A percentile compares a stretch with the other conserved stretches of the same genome.
phyloP scores from a whole-genome alignment of 2,329 filamentous ascomycete genomes.

The Alternaria sp. region DNA sequence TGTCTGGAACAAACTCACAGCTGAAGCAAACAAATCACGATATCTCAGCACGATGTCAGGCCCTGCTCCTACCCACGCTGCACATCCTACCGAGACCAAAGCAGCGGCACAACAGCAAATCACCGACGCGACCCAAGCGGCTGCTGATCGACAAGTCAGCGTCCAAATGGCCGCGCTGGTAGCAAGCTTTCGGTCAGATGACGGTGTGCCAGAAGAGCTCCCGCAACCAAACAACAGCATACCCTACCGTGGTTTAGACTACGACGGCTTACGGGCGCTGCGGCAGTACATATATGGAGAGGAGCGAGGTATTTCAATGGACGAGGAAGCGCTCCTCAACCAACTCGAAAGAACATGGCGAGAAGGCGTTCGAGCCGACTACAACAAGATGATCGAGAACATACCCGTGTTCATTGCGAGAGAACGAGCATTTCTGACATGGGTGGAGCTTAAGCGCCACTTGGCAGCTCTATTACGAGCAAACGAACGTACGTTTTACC shows the following conservation, averaged over 20 bases:
- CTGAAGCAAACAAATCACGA: slow-evolving; percentile 22
- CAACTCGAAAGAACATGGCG: slow-evolving; percentile 41
- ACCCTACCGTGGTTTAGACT: slow-evolving; percentile 38
- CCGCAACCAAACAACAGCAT: slow-evolving; percentile 24
- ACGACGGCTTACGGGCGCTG: slow-evolving; percentile 38
- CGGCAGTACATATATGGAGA: slow-evolving; percentile 42
- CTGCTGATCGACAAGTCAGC: slow-evolving; percentile 34
- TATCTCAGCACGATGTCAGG: slow-evolving; percentile 16
- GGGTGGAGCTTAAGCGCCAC: slow-evolving; percentile 45
- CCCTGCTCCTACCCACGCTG: slow-evolving; percentile 11
- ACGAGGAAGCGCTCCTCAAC: slow-evolving; percentile 40
- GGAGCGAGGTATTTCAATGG: slow-evolving; percentile 26
- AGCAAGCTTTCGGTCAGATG: slow-evolving; percentile 34
- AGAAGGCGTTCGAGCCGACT: slow-evolving; percentile 36
- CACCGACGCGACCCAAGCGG: slow-evolving; percentile 27
- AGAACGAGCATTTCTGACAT: slow-evolving; percentile 44
- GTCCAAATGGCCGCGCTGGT: slow-evolving; percentile 38
- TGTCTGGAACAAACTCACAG: slow-evolving; percentile 29
- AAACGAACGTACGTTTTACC: slow-evolving; percentile 34
- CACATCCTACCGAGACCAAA: slow-evolving; percentile 21
- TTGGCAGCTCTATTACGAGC: slow-evolving; percentile 43
- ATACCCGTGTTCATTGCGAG: slow-evolving; percentile 39
- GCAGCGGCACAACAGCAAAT: slow-evolving; percentile 28
- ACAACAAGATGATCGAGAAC: slow-evolving; percentile 35
- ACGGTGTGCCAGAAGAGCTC: slow-evolving; percentile 26